These are phyloP conservation scores for Yarrowia porcina DNA, from an alignment of 805 yeast genomes.

Conservation along the genomic window DNA sequence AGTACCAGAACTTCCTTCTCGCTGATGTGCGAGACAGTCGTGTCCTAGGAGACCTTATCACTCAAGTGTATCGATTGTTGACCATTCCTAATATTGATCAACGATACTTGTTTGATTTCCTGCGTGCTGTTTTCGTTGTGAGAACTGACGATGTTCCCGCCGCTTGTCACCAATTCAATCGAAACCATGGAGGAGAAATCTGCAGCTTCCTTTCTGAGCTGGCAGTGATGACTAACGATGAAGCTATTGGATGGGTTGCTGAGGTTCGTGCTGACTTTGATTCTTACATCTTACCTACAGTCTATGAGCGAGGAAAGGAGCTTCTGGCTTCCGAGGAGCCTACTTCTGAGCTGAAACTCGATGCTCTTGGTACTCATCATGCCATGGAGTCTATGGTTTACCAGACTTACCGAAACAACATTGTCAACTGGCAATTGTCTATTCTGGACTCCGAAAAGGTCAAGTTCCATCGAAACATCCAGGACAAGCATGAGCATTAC, in stretches of 20 bases:
- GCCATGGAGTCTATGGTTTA: conserved; percentile 17
- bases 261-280: not conserved
- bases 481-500: conserved; percentile 63
- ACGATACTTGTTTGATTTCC: conserved; percentile 8
- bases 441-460: conserved; percentile 37
- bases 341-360: not conserved
- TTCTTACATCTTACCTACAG: not conserved
- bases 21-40: conserved; percentile 6
- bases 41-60: conserved; percentile 8
- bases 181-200: not conserved
- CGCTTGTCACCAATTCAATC: not conserved
- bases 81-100: conserved; percentile 12
- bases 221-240: conserved; percentile 19
- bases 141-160: not conserved
- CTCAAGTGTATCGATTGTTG: conserved; percentile 5
- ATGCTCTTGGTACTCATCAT: not conserved
- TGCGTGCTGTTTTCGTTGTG: conserved; percentile 8
- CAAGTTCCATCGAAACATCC: conserved; percentile 52
- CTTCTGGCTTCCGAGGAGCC: not conserved
- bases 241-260: conserved; percentile 3
- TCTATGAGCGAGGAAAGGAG: conserved; percentile 1
- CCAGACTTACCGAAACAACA: conserved; percentile 27
- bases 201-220: conserved; percentile 11
- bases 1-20: conserved; percentile 4
- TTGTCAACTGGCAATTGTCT: conserved; percentile 32